Conservation (phyloP, 2,329 filamentous ascomycete genomes). For the Ampelomyces quisqualis region DNA sequence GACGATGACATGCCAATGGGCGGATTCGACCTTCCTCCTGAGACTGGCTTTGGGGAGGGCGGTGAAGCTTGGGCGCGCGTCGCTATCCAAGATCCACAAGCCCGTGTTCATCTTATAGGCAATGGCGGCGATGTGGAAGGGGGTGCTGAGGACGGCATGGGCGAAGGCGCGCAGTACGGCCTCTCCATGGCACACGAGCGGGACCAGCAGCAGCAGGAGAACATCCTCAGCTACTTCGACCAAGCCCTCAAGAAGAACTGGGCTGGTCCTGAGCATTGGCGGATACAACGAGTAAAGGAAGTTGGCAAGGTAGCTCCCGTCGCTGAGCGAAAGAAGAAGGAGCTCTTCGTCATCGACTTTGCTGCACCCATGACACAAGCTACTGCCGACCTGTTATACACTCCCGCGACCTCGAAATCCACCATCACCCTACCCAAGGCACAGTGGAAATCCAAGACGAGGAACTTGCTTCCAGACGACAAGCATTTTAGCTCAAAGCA, state of each 20-base stretch:
- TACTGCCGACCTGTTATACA: conserved; percentile 76
- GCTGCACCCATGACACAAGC: conserved; percentile 68
- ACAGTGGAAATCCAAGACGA: conserved; percentile 91
- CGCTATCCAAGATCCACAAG: conserved; percentile 81
- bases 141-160: conserved; percentile 49
- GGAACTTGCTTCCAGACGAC: conserved; percentile 92
- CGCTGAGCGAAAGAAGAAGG: conserved; percentile 85
- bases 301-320: conserved; percentile 59
- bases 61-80: conserved; percentile 94
- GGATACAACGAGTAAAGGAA: conserved; percentile 88
- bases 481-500: conserved; percentile 97
- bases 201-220: conserved; percentile 76
- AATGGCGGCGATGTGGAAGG: conserved; percentile 58
- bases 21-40: conserved; percentile 58
- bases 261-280: conserved; percentile 98
- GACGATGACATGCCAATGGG: conserved; percentile 65
- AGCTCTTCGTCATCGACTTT: conserved; percentile 94
- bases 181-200: conserved; percentile 73
- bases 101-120: conserved; percentile 71
- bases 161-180: conserved; percentile 67
- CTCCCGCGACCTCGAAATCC: conserved; percentile 74
- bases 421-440: conserved; percentile 86
- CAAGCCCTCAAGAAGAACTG: conserved; percentile 96
- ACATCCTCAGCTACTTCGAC: conserved; percentile 97
- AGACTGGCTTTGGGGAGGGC: conserved; percentile 89